Evolutionary conservation across 1,284 basidiomycete genomes (phyloP), one percentile per base, ranked within the genome.

Genomic region (Anthracocystis panici-leucophaei): DNA sequence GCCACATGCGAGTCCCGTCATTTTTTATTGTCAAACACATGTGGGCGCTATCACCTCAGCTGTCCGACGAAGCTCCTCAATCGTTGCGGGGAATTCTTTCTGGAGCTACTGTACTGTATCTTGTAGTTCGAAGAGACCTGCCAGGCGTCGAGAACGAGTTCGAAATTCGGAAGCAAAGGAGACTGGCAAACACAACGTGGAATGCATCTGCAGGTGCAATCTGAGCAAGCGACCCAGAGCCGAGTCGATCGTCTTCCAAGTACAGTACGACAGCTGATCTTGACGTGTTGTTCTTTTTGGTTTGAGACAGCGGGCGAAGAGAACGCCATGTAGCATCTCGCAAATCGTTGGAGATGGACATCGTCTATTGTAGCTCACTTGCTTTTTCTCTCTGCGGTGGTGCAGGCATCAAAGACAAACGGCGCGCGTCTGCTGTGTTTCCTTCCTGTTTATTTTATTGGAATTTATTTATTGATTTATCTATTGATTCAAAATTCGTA

Each of bases 221-320:
- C 11, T 21, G 29, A 49, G 29, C 11, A 48, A n/a, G 14, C 46
- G 46, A 48, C 4, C 46, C 46, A 27, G 27, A 48, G 46, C 46
- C 48, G 27, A 33, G 48, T 7, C 29, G 48, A 49, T 20, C 29
- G 27, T 49, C 29, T 27, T 20, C 18, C 18, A n/a, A 49, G 27
- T n/a, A 49, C 29, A 49, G 27, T n/a, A 49, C 29, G 48, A 49
- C 48, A 49, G 48, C 48, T 31, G 48, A 49, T 31, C 48, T 49
- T 29, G n/a, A 49, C n/a, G 9, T 20, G 25, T 3, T 8, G 27
- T 25, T 11, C 27, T 18, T 48, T 23, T 11, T 8, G 14, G 23
- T 21, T 21, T 25, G 44, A 16, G 44, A 46, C 44, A 27, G 44
- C 11, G 35, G 44, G 44, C 44, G 23, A 12, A 49, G 29, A 31